These are phyloP conservation scores for Salix suchowensis DNA, from an alignment of 345 rosid genomes.

Conservation along the genomic window DNA sequence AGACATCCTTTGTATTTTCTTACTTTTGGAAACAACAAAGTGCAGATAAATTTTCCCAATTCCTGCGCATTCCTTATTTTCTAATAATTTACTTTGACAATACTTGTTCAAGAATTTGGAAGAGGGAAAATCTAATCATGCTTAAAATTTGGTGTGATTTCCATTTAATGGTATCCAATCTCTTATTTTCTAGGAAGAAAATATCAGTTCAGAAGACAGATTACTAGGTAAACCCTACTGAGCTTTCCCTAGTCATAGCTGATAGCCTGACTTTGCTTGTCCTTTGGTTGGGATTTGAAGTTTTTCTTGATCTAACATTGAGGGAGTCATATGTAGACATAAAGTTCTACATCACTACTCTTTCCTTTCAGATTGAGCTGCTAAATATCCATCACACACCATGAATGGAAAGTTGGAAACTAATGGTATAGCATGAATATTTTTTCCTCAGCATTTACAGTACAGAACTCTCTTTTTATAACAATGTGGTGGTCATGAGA, in stretches of 20 bases:
- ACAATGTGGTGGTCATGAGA: neutral
- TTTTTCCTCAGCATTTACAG: neutral
- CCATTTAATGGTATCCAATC: neutral
- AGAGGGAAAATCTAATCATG: neutral
- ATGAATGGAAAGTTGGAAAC: neutral
- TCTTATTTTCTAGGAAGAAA: neutral
- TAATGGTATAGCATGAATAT: neutral
- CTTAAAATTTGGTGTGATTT: neutral
- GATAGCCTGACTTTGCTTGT: slow-evolving; percentile 1
- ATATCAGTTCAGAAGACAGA: neutral
- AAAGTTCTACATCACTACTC: neutral
- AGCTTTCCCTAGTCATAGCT: neutral
- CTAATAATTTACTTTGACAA: neutral
- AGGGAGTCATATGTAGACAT: neutral
- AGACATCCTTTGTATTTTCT: slow-evolving; percentile 29
- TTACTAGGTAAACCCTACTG: neutral
- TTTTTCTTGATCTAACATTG: neutral
- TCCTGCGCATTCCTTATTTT: neutral
- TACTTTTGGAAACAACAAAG: slow-evolving; percentile 24
- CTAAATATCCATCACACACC: slow-evolving; percentile 1
- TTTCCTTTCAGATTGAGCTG: neutral
- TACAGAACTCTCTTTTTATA: neutral
- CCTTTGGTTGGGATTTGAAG: neutral
- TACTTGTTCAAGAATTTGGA: neutral
- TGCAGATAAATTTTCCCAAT: slow-evolving; percentile 17